phyloP scores from a whole-genome alignment of 208 protist species.

The Perkinsela sp. region DNA sequence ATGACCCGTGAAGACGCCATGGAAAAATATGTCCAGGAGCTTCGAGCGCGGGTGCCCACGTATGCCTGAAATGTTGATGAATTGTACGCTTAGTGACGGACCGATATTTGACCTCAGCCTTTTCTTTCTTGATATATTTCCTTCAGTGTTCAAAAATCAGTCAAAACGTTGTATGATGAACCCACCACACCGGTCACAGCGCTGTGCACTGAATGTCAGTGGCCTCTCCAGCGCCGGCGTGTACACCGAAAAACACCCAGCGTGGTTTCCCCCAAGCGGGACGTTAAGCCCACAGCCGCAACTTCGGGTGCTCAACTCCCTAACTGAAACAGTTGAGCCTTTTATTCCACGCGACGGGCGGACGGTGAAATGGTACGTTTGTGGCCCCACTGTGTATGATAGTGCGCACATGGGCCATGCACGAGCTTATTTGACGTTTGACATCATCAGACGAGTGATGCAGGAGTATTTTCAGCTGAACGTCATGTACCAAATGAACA shows the following conservation, averaged over 20 bases:
- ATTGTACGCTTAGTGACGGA: too few species aligned
- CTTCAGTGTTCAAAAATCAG: too few species aligned
- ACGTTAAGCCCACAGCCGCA: constrained; percentile 4
- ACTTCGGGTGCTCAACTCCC: constrained; percentile 36
- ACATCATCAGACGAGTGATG: constrained; percentile 85
- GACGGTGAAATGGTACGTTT: constrained; percentile 76
- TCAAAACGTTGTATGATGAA: too few species aligned
- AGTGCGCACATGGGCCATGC: constrained; percentile 88
- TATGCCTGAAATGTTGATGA: too few species aligned
- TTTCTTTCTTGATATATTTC: too few species aligned
- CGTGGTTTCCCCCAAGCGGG: constrained; percentile 25
- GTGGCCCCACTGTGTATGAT: constrained; percentile 90
- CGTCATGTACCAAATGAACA: constrained; percentile 79
- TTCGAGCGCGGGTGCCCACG: constrained; percentile 2
- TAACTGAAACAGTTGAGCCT: constrained; percentile 31
- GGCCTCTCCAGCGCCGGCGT: constrained; percentile 7
- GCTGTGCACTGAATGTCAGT: background rate
- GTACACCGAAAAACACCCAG: constrained; percentile 22
- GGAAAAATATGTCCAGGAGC: constrained; percentile 29
- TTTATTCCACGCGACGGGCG: constrained; percentile 28
- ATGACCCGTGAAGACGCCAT: constrained; percentile 45
- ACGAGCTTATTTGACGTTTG: constrained; percentile 85
- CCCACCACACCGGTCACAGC: background rate
- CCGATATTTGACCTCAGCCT: too few species aligned
- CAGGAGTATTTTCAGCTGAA: constrained; percentile 79